Conservation (phyloP, 2,329 filamentous ascomycete species). For the Pochonia chlamydosporia region DNA sequence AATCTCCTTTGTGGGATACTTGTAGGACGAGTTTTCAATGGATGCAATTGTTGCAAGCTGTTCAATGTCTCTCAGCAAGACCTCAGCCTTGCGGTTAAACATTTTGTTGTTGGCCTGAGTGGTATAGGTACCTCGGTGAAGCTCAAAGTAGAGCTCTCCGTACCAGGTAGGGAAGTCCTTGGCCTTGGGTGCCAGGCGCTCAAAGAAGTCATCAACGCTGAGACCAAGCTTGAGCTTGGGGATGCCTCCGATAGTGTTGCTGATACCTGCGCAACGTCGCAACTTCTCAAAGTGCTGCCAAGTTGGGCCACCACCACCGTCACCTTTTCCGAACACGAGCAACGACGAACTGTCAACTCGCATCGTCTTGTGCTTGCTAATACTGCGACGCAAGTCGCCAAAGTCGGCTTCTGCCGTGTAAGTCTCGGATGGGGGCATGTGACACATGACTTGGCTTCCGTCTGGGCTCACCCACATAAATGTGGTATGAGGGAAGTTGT, state of each 20-base stretch:
- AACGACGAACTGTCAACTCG: slow-evolving; percentile 88
- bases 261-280: slow-evolving; percentile 82
- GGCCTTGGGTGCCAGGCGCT: slow-evolving; percentile 72
- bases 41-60: slow-evolving; percentile 81
- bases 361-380: slow-evolving; percentile 91
- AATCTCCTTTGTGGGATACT: slow-evolving; percentile 89
- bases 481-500: slow-evolving; percentile 96
- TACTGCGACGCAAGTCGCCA: slow-evolving; percentile 84
- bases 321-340: slow-evolving; percentile 92
- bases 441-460: slow-evolving; percentile 92
- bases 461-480: slow-evolving; percentile 98
- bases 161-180: slow-evolving; percentile 89
- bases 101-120: slow-evolving; percentile 96
- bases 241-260: slow-evolving; percentile 72
- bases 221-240: slow-evolving; percentile 84
- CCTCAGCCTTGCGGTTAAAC: slow-evolving; percentile 84
- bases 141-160: slow-evolving; percentile 94
- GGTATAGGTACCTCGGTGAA: slow-evolving; percentile 95
- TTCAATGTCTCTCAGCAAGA: slow-evolving; percentile 81
- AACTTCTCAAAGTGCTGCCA: slow-evolving; percentile 94
- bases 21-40: slow-evolving; percentile 65
- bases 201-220: slow-evolving; percentile 93
- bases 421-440: slow-evolving; percentile 94
- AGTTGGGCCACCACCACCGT: slow-evolving; percentile 91
- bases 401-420: slow-evolving; percentile 95